Base-by-base conservation (phyloP, 148 eudicot species). In the Heliamphora exappendiculata region DNA sequence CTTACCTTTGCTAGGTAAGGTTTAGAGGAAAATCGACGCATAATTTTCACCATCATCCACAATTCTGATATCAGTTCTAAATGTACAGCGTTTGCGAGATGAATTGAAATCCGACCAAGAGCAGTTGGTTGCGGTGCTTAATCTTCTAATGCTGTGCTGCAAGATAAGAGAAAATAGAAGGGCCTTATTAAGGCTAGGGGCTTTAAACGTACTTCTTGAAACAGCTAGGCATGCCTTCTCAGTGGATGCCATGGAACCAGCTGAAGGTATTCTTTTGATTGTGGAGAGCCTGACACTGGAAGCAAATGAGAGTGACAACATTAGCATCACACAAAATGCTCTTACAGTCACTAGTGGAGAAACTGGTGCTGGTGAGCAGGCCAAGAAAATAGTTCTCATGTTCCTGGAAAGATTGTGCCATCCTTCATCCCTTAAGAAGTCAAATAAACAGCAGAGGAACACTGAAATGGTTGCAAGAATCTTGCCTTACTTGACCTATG, bases 381-480 rank as follows among this genome's bases (percentile, higher is more conserved):
- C 99, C 26, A 93, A 96, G 85, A 96, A 93, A 81, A 96, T 96
- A 74, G 97, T 96, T 74, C 89, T 96, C 53, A 91, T 96, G 98
- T 96, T 96, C 84, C 81, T 96, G 77, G 99, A 96, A 75, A 88
- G 99, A 76, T 84, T 96, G 67, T 89, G 89, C 65, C 94, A 93
- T 76, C 93, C 99, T 76, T 82, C 90, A 47, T 89, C 91, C 62
- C 86, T 86, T 77, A 95, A 93, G 79, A 96, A 93, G 82, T 93
- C 99, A 75, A 88, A 81, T 84, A 95, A 92, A 79, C 99, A 95
- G 80, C 99, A 96, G 84, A 87, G 99, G 87, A 96, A 96, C 84
- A 93, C 94, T 37, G 99, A 96, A 84, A 96, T 96, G 99, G 99
- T 96, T 80, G 99, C 99, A 41, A 88, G 99, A 82, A 96, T 96